These are phyloP conservation scores for Neostapfia colusana DNA, from an alignment of 176 grass and related monocot genomes.

Conservation along the genomic window DNA sequence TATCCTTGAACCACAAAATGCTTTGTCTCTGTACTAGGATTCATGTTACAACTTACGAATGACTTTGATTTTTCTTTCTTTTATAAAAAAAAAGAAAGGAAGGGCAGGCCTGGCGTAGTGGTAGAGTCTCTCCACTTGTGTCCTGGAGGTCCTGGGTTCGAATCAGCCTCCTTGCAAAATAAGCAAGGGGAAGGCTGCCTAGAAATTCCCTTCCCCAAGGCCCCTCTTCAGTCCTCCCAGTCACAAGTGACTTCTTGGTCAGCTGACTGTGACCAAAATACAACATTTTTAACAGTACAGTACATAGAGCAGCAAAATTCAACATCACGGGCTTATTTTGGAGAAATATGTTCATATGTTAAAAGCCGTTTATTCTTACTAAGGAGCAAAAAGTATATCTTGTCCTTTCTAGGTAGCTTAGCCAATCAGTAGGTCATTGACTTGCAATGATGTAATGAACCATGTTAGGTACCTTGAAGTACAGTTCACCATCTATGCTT, in stretches of 20 bases:
- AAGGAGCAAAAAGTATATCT: background rate
- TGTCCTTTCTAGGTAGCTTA: slow-evolving; percentile 17
- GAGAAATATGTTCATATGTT: background rate
- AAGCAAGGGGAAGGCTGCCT: too few species aligned
- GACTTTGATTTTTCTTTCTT: background rate
- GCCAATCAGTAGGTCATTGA: background rate
- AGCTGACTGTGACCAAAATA: too few species aligned
- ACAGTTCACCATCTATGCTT: slow-evolving; percentile 16
- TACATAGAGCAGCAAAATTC: background rate
- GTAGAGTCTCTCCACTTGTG: too few species aligned
- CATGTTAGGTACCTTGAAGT: slow-evolving; percentile 10
- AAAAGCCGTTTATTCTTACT: background rate
- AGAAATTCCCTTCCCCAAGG: too few species aligned
- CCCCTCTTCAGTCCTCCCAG: too few species aligned
- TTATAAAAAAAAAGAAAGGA: too few species aligned
- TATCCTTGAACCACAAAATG: background rate
- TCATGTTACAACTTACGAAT: background rate
- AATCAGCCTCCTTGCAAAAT: too few species aligned
- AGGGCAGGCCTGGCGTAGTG: too few species aligned
- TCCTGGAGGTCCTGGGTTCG: too few species aligned
- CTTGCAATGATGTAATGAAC: slow-evolving; percentile 25
- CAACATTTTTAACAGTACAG: background rate
- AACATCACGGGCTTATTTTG: background rate
- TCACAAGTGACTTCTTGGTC: background rate
- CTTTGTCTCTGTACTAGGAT: background rate